These are phyloP conservation scores for Talaromyces sp. DNA, from an alignment of 2,329 filamentous ascomycete species.

Conservation along the genomic window DNA sequence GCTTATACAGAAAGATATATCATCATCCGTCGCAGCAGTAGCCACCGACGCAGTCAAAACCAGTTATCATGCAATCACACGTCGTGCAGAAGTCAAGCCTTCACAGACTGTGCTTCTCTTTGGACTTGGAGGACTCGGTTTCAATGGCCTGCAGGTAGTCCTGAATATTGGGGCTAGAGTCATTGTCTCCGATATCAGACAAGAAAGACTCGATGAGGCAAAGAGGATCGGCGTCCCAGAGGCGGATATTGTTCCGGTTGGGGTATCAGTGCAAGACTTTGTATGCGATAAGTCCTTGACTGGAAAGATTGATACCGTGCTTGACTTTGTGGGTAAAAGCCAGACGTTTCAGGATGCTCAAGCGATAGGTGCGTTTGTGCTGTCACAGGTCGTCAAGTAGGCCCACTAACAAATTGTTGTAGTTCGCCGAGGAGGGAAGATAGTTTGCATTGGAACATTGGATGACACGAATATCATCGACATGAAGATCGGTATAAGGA, in stretches of 20 bases:
- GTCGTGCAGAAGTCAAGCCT: conserved; percentile 34
- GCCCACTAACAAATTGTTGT: not conserved
- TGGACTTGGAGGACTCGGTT: conserved; percentile 42
- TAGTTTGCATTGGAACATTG: conserved; percentile 42
- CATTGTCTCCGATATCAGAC: conserved; percentile 35
- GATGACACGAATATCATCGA: conserved; percentile 40
- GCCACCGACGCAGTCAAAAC: conserved; percentile 43
- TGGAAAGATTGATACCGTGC: not conserved
- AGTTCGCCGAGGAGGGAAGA: conserved; percentile 21
- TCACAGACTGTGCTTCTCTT: conserved; percentile 41
- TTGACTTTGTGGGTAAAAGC: not conserved
- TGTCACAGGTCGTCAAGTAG: not conserved
- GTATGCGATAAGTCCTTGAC: not conserved
- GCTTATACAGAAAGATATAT: conserved; percentile 21
- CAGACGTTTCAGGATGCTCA: conserved; percentile 4
- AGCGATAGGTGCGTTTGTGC: not conserved
- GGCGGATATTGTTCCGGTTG: not conserved
- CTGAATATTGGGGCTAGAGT: conserved; percentile 49
- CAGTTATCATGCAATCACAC: conserved; percentile 40
- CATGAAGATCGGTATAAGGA: conserved; percentile 46
- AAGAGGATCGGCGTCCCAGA: not conserved
- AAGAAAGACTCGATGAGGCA: conserved; percentile 18
- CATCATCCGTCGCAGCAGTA: conserved; percentile 34
- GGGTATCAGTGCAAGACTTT: not conserved
- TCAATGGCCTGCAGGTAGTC: conserved; percentile 43